These are phyloP conservation scores for Saprolegnia parasitica DNA, from an alignment of 352 stramenopile genomes.

Conservation along the genomic window DNA sequence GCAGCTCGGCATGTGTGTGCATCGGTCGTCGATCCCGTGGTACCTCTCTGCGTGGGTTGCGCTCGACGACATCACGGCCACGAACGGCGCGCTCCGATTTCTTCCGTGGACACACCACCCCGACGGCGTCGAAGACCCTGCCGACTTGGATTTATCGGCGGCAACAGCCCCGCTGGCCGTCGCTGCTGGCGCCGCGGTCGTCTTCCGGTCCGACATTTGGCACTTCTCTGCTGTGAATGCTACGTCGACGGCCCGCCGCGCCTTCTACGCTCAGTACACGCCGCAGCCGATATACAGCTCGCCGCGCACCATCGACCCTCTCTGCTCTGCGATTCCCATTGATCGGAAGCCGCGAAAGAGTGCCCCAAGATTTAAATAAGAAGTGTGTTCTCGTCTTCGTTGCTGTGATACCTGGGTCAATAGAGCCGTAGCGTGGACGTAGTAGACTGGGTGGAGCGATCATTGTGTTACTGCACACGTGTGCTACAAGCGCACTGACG, in stretches of 20 bases:
- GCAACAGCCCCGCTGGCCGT: conserved; percentile 33
- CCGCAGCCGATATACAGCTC: conserved; percentile 42
- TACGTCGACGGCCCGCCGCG: conserved; percentile 39
- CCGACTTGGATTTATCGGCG: neutral
- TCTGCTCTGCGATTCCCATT: conserved; percentile 63
- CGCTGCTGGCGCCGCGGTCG: conserved; percentile 43
- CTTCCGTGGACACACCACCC: conserved; percentile 34
- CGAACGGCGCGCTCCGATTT: conserved; percentile 58
- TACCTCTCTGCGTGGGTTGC: conserved; percentile 71
- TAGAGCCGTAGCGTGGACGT: too few relatives aligned
- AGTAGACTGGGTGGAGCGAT: too few relatives aligned
- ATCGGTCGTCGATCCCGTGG: conserved; percentile 40
- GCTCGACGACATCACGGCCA: conserved; percentile 46
- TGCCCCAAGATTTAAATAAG: too few relatives aligned
- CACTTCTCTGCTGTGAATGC: conserved; percentile 61
- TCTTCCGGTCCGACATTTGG: conserved; percentile 72
- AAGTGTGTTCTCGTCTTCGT: too few relatives aligned
- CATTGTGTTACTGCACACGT: too few relatives aligned
- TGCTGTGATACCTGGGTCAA: too few relatives aligned
- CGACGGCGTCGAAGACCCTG: neutral
- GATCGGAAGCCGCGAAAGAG: too few relatives aligned
- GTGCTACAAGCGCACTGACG: too few relatives aligned
- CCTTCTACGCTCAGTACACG: conserved; percentile 75
- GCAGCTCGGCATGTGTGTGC: conserved; percentile 66
- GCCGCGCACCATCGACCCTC: conserved; percentile 36